Conservation (phyloP, 116 monocot species). For the Iris pallida region DNA sequence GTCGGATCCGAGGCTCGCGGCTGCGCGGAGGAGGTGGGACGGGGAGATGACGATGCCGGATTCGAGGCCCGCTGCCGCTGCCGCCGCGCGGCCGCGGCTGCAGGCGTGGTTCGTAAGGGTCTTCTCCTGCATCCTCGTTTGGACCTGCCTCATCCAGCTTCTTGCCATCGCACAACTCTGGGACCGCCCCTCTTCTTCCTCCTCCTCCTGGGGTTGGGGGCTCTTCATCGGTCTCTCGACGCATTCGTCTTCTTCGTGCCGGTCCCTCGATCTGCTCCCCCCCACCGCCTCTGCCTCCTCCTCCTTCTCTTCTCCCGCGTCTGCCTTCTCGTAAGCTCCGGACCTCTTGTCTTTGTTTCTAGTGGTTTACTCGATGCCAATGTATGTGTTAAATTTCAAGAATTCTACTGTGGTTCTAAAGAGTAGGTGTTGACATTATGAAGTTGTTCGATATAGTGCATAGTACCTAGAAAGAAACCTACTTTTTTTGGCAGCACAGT, state of each 20-base stretch:
- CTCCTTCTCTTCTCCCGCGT: neutral
- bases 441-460: too few species aligned
- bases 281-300: neutral
- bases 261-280: neutral
- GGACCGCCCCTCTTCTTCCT: constrained; percentile 25
- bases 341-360: neutral
- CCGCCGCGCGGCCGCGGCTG: constrained; percentile 18
- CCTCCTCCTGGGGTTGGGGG: constrained; percentile 17
- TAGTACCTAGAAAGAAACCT: too few species aligned
- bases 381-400: neutral
- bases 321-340: constrained; percentile 28
- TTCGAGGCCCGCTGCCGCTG: constrained; percentile 1
- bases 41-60: constrained; percentile 1
- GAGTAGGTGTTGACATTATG: neutral
- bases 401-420: neutral
- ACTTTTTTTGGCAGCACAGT: too few species aligned
- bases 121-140: constrained; percentile 42
- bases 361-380: neutral
- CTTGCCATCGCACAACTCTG: constrained; percentile 58
- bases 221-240: constrained; percentile 17
- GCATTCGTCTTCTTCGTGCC: neutral
- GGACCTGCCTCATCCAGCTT: constrained; percentile 56
- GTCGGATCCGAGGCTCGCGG: neutral
- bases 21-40: constrained; percentile 9
- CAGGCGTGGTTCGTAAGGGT: constrained; percentile 48